These are phyloP conservation scores for Coemansia sp. DNA, from an alignment of 192 early-diverging fungal genomes.

Conservation along the genomic window DNA sequence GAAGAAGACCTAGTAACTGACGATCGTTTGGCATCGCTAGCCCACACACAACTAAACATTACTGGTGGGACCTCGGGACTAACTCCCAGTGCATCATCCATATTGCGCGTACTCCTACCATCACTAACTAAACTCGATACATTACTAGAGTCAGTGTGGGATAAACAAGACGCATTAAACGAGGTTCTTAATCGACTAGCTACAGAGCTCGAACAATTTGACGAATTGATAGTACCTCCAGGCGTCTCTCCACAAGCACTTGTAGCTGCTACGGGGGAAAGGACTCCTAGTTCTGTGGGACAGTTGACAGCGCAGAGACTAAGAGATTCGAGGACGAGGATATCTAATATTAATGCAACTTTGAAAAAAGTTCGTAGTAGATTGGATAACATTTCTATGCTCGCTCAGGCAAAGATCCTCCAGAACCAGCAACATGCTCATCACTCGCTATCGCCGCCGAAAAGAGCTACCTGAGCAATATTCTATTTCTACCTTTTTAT, in stretches of 20 bases:
- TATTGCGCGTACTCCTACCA: slow-evolving; percentile 49
- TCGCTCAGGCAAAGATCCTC: slow-evolving; percentile 51
- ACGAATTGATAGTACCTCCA: slow-evolving; percentile 38
- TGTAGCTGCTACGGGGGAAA: not conserved
- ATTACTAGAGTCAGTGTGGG: slow-evolving; percentile 45
- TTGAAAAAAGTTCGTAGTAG: slow-evolving; percentile 45
- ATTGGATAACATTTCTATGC: slow-evolving; percentile 51
- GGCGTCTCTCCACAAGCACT: not conserved
- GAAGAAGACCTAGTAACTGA: not conserved
- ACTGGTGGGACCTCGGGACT: not conserved
- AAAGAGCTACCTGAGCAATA: not conserved
- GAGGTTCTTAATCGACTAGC: slow-evolving; percentile 47
- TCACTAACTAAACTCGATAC: slow-evolving; percentile 42
- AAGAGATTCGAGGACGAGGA: slow-evolving; percentile 31
- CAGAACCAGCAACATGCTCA: slow-evolving; percentile 22
- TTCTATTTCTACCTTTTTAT: not conserved
- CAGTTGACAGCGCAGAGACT: slow-evolving; percentile 34
- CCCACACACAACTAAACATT: slow-evolving; percentile 2
- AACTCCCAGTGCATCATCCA: slow-evolving; percentile 35
- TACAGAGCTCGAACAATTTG: slow-evolving; percentile 52
- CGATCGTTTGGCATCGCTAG: slow-evolving; percentile 1
- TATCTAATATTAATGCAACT: slow-evolving; percentile 34
- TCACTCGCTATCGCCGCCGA: not conserved
- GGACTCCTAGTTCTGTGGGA: slow-evolving; percentile 3
- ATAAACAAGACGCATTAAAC: slow-evolving; percentile 44